phyloP scores from a whole-genome alignment of 2,329 filamentous ascomycete genomes.

The Ilyonectria destructans region DNA sequence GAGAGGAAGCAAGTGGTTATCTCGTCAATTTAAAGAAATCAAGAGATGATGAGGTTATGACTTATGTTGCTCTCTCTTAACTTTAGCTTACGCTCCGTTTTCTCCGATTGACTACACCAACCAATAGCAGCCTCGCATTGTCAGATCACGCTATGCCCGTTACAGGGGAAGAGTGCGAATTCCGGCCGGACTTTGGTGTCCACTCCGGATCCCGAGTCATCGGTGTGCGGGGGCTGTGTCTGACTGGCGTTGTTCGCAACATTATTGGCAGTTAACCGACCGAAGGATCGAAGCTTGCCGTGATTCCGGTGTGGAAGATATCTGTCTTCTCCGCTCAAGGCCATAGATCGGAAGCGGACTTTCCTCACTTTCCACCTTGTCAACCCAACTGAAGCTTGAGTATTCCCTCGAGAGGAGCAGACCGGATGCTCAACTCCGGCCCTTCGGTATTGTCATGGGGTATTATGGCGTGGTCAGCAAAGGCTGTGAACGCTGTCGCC shows the following conservation, averaged over 20 bases:
- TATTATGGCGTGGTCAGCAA: slow-evolving; percentile 45
- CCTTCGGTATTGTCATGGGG: slow-evolving; percentile 32
- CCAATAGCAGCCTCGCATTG: neutral
- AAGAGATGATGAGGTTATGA: neutral
- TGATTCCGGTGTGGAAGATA: neutral
- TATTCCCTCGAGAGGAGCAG: too few species aligned
- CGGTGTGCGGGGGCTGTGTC: neutral
- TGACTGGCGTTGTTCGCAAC: too few species aligned
- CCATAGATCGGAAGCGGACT: neutral
- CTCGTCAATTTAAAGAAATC: neutral
- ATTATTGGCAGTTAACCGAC: too few species aligned
- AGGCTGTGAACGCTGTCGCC: slow-evolving; percentile 49
- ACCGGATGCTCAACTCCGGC: neutral
- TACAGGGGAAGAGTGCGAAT: slow-evolving; percentile 15
- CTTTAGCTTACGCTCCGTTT: neutral
- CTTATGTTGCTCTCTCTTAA: neutral
- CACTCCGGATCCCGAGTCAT: neutral
- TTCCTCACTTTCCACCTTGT: neutral
- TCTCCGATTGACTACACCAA: neutral
- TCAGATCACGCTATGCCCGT: slow-evolving; percentile 8
- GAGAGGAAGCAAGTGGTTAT: neutral
- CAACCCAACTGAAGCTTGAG: neutral
- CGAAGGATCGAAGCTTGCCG: neutral
- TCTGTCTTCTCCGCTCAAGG: neutral
- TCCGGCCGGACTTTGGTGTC: slow-evolving; percentile 1